A percentile compares a stretch with the other conserved stretches of the same genome.
These are phyloP conservation scores for Coix lacrymajobi DNA, from an alignment of 176 grass and related monocot genomes.

Conservation along the genomic window DNA sequence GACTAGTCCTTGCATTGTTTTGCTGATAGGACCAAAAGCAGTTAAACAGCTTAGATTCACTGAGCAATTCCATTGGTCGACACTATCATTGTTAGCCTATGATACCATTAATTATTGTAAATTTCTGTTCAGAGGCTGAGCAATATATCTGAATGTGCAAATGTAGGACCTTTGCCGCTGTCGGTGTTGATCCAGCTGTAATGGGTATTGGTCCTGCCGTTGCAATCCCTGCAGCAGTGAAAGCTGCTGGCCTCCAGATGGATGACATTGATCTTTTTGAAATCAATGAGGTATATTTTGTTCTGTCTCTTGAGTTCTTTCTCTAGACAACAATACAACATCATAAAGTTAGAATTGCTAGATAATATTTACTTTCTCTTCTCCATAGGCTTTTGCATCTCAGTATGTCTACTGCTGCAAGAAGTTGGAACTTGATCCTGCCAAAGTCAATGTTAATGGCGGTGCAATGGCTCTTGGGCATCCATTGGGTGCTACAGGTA, in stretches of 20 bases:
- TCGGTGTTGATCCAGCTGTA: constrained; percentile 94
- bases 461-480: constrained; percentile 95
- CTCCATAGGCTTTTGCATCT: constrained; percentile 86
- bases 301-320: not conserved
- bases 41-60: not conserved
- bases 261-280: constrained; percentile 78
- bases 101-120: not conserved
- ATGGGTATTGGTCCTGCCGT: constrained; percentile 97
- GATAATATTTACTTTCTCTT: constrained; percentile 10
- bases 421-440: constrained; percentile 66
- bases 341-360: not conserved
- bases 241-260: constrained; percentile 73
- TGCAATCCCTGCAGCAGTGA: constrained; percentile 92
- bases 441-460: constrained; percentile 96
- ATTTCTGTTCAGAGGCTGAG: constrained; percentile 4
- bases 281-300: constrained; percentile 85
- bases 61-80: not conserved
- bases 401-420: constrained; percentile 89
- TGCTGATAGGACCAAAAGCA: not conserved
- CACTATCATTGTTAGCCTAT: not conserved
- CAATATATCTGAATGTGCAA: constrained; percentile 24
- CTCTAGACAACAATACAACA: not conserved
- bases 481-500: constrained; percentile 95
- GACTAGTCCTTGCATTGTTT: not conserved
- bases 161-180: constrained; percentile 83